Evolutionary conservation across 2,329 filamentous ascomycete species (phyloP).

Genomic region (Domatiomyces globalis): DNA sequence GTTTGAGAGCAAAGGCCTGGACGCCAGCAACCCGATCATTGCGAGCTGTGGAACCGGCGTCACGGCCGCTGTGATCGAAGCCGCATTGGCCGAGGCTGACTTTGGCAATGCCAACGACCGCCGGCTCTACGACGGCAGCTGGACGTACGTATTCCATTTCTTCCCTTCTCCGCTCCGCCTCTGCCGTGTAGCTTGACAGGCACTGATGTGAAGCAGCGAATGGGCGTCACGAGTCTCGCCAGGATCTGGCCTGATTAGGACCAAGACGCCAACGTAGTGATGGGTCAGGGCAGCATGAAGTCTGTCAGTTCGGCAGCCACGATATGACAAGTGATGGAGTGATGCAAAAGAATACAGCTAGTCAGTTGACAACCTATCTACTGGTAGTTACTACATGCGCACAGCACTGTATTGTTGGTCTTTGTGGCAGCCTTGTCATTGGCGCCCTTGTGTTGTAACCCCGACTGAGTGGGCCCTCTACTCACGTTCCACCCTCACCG

Average conservation of each 20-base stretch:
- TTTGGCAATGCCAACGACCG: conserved; percentile 54
- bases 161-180: not conserved
- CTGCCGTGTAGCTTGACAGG: not conserved
- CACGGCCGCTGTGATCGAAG: conserved; percentile 80
- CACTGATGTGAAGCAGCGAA: conserved; percentile 24
- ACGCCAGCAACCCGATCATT: conserved; percentile 67
- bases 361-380: no score
- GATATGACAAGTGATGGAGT: no score
- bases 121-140: conserved; percentile 86
- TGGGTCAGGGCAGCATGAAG: not conserved
- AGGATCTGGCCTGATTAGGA: conserved; percentile 30
- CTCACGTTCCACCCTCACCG: no score
- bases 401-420: no score
- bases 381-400: no score
- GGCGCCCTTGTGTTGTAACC: no score
- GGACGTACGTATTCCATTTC: conserved; percentile 57
- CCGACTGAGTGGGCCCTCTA: no score
- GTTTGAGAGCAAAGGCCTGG: conserved; percentile 66
- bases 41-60: conserved; percentile 87
- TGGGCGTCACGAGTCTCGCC: conserved; percentile 38
- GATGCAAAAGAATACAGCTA: no score
- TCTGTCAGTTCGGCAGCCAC: not conserved
- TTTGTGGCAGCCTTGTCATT: no score
- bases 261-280: not conserved
- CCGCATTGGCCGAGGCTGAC: conserved; percentile 65